Conservation (phyloP, 176 grass and related monocot genomes). For the Panicum miliaceum region DNA sequence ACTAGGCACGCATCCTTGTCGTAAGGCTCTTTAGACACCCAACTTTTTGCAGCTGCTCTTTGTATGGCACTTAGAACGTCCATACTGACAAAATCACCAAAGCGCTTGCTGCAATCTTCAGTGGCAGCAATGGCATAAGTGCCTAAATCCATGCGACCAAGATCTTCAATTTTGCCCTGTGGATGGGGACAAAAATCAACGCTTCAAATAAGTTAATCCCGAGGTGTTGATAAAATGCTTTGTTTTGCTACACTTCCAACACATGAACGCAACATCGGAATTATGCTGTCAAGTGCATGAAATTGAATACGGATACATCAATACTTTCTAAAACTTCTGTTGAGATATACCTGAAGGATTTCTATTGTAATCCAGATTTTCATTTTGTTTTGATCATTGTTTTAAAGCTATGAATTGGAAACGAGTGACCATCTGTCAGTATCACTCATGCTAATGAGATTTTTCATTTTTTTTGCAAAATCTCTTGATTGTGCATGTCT, state of each 20-base stretch:
- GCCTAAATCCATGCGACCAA: slow-evolving; percentile 63
- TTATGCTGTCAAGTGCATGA: neutral
- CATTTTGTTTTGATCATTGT: slow-evolving; percentile 6
- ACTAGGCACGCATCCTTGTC: slow-evolving; percentile 72
- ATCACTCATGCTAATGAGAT: neutral
- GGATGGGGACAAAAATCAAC: neutral
- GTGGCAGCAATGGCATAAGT: slow-evolving; percentile 51
- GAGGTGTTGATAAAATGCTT: slow-evolving; percentile 6
- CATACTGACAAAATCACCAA: slow-evolving; percentile 71
- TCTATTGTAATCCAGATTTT: neutral
- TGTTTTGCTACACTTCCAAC: neutral
- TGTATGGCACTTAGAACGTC: slow-evolving; percentile 79
- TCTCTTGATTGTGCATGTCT: neutral
- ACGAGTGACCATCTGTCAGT: neutral
- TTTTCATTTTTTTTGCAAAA: neutral
- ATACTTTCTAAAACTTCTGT: slow-evolving; percentile 16
- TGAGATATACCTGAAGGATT: neutral
- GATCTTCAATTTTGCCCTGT: slow-evolving; percentile 85
- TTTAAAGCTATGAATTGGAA: neutral
- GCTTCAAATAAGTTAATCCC: slow-evolving; percentile 7
- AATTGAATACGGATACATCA: neutral
- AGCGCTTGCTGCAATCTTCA: slow-evolving; percentile 72
- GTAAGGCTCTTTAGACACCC: slow-evolving; percentile 61
- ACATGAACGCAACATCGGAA: neutral
- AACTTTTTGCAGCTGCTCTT: slow-evolving; percentile 53